Evolutionary conservation across 805 yeast species (phyloP).

Genomic region (Kuraishia cidri): DNA sequence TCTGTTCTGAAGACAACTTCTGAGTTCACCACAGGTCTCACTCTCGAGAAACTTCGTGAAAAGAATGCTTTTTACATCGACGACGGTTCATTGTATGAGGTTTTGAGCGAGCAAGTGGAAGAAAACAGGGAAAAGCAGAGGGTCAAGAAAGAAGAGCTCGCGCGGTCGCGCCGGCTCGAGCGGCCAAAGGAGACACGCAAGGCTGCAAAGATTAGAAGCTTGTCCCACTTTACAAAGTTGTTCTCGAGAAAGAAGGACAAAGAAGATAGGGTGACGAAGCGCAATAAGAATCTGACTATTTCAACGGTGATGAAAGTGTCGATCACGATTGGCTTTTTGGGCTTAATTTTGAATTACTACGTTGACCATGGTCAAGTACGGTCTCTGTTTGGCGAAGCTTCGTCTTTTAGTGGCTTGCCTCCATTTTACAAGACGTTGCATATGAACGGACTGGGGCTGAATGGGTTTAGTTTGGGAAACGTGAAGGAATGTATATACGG

Average conservation of each 20-base stretch:
- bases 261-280: background rate
- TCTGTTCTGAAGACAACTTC: background rate
- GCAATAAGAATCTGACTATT: constrained; percentile 1
- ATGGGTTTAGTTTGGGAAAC: no score
- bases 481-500: no score
- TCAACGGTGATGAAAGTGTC: constrained; percentile 2
- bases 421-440: no score
- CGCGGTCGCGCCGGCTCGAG: background rate
- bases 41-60: background rate
- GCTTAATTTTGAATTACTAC: constrained; percentile 1
- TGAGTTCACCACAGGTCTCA: background rate
- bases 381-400: no score
- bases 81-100: background rate
- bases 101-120: background rate
- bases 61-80: background rate
- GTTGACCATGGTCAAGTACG: no score
- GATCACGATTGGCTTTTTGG: constrained; percentile 1
- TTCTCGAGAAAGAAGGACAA: background rate
- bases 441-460: no score
- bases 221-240: background rate
- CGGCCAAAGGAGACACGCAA: background rate
- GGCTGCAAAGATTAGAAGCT: background rate
- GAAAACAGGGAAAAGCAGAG: background rate
- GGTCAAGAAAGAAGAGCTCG: background rate
- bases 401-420: no score